A percentile compares a stretch with the other conserved stretches of the same genome.
phyloP scores from a whole-genome alignment of 2,329 filamentous ascomycete species.

The Aspergillus spinulosporus region DNA sequence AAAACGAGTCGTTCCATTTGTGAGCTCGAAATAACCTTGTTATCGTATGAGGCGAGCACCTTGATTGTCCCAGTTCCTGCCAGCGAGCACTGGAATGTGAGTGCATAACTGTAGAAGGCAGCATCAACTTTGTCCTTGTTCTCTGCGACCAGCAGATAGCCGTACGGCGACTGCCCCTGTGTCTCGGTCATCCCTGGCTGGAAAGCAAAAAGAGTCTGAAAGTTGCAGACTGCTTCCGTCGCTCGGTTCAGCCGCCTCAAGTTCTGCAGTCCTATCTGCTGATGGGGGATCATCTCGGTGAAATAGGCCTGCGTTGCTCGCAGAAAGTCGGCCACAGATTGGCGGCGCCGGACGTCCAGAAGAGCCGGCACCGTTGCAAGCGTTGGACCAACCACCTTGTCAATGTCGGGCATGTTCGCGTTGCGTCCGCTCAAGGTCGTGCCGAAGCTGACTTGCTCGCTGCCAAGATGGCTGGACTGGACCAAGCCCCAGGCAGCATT shows the following conservation, averaged over 20 bases:
- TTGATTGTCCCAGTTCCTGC: neutral
- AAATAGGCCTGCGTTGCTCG: constrained; percentile 14
- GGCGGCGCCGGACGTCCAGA: neutral
- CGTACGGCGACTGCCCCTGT: neutral
- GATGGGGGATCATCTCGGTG: constrained; percentile 17
- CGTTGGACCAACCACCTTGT: neutral
- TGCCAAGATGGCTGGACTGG: neutral
- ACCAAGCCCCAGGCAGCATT: neutral
- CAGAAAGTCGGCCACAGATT: neutral
- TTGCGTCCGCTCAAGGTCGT: neutral
- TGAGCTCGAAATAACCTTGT: neutral
- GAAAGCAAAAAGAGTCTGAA: constrained; percentile 8
- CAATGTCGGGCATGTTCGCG: neutral
- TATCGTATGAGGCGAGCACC: neutral
- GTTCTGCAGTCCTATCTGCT: constrained; percentile 23
- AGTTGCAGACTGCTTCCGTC: neutral
- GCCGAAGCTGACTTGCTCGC: neutral
- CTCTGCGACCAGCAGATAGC: neutral
- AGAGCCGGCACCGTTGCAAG: neutral
- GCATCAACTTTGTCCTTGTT: neutral
- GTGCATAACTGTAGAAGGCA: neutral
- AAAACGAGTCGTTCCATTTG: neutral
- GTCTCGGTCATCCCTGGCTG: neutral
- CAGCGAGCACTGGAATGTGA: neutral
- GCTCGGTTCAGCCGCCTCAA: constrained; percentile 9